Evolutionary conservation across 73 alveolate species (phyloP).

Genomic region (Breviolum minutum): DNA sequence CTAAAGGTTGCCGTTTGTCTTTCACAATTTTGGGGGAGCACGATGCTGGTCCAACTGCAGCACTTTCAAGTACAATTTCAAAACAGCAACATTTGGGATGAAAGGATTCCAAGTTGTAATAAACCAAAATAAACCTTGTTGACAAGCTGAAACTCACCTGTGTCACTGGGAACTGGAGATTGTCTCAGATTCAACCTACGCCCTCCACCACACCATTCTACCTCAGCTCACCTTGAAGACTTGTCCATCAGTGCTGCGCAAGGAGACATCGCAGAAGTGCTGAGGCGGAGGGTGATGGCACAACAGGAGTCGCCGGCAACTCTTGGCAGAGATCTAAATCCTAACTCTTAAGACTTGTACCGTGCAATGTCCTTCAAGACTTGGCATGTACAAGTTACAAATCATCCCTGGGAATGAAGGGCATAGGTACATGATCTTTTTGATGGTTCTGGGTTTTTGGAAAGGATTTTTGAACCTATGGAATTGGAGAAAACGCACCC

Average conservation of each 20-base stretch:
- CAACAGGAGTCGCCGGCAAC: background rate
- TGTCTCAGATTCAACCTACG: background rate
- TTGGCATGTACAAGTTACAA: too few relatives aligned
- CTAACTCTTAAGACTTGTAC: background rate
- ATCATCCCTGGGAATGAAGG: too few relatives aligned
- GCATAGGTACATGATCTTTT: background rate
- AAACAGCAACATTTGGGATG: too few relatives aligned
- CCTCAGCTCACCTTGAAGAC: slow-evolving; percentile 46
- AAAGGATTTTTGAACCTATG: background rate
- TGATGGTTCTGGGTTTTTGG: background rate
- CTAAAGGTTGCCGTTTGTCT: too few relatives aligned
- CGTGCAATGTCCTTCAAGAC: background rate
- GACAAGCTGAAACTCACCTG: background rate
- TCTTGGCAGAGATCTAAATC: too few relatives aligned
- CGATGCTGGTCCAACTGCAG: too few relatives aligned
- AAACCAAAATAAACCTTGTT: background rate
- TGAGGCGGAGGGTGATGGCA: background rate
- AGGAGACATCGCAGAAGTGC: slow-evolving; percentile 95
- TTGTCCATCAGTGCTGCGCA: slow-evolving; percentile 89
- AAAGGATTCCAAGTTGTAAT: background rate
- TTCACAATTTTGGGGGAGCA: too few relatives aligned
- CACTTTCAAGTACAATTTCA: too few relatives aligned
- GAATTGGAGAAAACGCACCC: too few relatives aligned
- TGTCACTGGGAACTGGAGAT: background rate
- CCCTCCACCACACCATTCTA: background rate